Base-by-base conservation (phyloP, 768 basidiomycete genomes). In the Calocybe indica region DNA sequence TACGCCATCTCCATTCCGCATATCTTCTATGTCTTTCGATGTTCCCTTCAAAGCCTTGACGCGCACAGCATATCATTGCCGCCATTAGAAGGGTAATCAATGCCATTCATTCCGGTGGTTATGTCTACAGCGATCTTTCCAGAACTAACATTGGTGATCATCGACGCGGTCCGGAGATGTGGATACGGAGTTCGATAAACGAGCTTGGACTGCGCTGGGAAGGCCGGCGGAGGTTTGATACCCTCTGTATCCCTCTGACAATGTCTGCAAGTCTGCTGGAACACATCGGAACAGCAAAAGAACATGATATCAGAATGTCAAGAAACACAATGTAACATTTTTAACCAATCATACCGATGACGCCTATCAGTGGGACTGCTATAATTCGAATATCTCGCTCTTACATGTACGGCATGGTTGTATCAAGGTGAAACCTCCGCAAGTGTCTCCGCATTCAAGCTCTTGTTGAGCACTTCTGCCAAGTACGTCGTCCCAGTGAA, bases 21-120 rank as follows among this genome's bases (percentile, higher is more conserved):
- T 3, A 29, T 57, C 43, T 29, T 68, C 11, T 51, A 57, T 47
- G 63, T 59, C 6, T 61, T 68, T 7, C 54, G 39, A 31, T 37
- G 51, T 33, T 58, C 55, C 0, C 31, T 58, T 7, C 1, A 34
- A 1, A 42, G 2, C 4, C 22, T 67, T 6, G 45, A 49, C 8
- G 7, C 29, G 5, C 38, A 9, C 37, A 36, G 31, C 34, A 42
- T 28, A 37, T 49, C 41, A 22, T 43, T 28, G 35, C 32, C 5
- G 42, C 47, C 8, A 30, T 50, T 40, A 15, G 44, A 31, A 7
- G 14, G 11, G 43, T 33, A 35, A 38, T 50, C 14, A 36, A 22
- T 6, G 12, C 35, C 38, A 22, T 50, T 31, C 49, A 45, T 46
- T 13, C 29, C 12, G 32, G 7, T n/a, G 43, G 39, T 15, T 46